Conservation (phyloP, 1,284 basidiomycete genomes). For the Malassezia sympodialis region DNA sequence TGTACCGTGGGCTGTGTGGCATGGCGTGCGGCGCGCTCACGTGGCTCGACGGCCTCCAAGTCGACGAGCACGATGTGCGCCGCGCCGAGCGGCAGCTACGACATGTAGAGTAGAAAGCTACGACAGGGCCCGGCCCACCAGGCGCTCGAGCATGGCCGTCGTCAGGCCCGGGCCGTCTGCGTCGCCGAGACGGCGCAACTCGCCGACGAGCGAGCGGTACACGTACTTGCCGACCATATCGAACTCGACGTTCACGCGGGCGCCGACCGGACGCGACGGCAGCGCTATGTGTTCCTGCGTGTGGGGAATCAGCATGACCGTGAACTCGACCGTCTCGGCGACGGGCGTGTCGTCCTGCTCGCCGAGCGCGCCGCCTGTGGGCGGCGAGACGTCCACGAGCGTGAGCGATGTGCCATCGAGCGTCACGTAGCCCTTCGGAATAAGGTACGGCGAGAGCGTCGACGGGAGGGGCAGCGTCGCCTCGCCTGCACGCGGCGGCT, state of each 20-base stretch:
- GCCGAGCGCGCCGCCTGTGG: constrained; percentile 28
- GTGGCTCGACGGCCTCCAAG: constrained; percentile 40
- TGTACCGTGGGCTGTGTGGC: constrained; percentile 41
- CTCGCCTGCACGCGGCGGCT: constrained; percentile 9
- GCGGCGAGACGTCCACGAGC: constrained; percentile 60
- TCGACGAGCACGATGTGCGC: constrained; percentile 31
- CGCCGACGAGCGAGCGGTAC: constrained; percentile 20
- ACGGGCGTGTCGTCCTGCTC: not conserved
- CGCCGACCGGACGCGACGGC: constrained; percentile 37
- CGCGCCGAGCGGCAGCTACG: constrained; percentile 28
- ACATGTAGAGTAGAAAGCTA: constrained; percentile 4
- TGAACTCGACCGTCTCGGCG: constrained; percentile 40
- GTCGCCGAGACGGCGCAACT: constrained; percentile 8
- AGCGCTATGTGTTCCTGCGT: constrained; percentile 45
- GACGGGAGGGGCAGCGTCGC: constrained; percentile 56
- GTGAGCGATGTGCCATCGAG: constrained; percentile 92
- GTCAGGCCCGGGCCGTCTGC: not conserved
- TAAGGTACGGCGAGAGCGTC: constrained; percentile 68
- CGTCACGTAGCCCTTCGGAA: constrained; percentile 91
- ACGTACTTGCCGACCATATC: constrained; percentile 48
- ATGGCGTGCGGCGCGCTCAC: constrained; percentile 38
- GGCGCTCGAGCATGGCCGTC: constrained; percentile 32
- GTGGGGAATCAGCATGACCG: constrained; percentile 47
- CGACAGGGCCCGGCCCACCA: constrained; percentile 16
- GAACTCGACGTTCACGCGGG: constrained; percentile 44